A percentile compares a stretch with the other conserved stretches of the same genome.
Evolutionary conservation across 108 stramenopile species (phyloP).

Genomic region (Cyclotella kingstonii): DNA sequence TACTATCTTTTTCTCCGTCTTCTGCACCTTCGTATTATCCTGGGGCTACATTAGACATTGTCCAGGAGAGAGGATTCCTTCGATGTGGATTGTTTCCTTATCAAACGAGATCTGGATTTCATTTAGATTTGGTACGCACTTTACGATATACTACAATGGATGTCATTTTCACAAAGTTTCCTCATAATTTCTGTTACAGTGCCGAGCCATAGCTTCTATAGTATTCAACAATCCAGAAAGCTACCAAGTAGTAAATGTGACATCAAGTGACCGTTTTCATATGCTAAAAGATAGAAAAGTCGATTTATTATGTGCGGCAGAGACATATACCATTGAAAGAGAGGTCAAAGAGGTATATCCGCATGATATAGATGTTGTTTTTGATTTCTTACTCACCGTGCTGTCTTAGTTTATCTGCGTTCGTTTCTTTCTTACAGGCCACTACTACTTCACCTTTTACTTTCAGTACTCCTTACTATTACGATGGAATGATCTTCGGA

Average conservation of each 20-base stretch:
- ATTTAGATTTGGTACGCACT: background rate
- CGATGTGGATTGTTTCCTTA: constrained; percentile 15
- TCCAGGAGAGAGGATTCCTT: constrained; percentile 7
- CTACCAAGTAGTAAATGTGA: background rate
- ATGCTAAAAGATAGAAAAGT: background rate
- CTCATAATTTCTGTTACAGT: background rate
- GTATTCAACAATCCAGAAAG: background rate
- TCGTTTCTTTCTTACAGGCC: background rate
- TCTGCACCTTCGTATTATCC: constrained; percentile 10
- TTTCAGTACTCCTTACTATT: constrained; percentile 13
- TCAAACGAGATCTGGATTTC: constrained; percentile 2
- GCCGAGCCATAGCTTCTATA: constrained; percentile 10
- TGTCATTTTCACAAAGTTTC: background rate
- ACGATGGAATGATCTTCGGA: constrained; percentile 5
- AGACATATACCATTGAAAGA: constrained; percentile 6
- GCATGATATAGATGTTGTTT: background rate
- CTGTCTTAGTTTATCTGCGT: background rate
- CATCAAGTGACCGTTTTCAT: background rate
- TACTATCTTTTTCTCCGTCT: constrained; percentile 3
- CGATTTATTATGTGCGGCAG: background rate
- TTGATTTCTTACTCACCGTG: background rate
- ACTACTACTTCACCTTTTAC: background rate
- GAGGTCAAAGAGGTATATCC: constrained; percentile 5
- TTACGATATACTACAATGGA: background rate
- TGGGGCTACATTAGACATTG: constrained; percentile 9